phyloP scores from a whole-genome alignment of 768 basidiomycete genomes.

The Boletus rubropictus region DNA sequence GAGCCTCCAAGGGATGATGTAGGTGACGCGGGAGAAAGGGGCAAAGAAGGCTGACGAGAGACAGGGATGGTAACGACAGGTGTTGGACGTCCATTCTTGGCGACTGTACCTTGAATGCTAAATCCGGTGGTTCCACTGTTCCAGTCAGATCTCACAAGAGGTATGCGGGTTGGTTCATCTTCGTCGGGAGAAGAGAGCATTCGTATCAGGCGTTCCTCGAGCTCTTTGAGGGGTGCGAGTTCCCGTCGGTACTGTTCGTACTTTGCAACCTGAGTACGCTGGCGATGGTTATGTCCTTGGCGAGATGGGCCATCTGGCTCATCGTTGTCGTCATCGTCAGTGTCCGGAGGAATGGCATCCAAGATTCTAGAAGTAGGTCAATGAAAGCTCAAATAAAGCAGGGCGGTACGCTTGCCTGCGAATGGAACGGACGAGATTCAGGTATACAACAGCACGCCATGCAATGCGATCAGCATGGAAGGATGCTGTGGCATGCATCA shows the following conservation, averaged over 20 bases:
- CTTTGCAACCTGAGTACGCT: slow-evolving; percentile 46
- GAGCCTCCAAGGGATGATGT: slow-evolving; percentile 25
- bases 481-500: slow-evolving; percentile 69
- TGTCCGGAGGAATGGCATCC: slow-evolving; percentile 65
- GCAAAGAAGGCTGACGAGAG: slow-evolving; percentile 17
- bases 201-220: slow-evolving; percentile 65
- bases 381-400: background rate
- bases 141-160: slow-evolving; percentile 36
- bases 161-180: slow-evolving; percentile 55
- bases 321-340: slow-evolving; percentile 52
- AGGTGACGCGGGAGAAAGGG: slow-evolving; percentile 28
- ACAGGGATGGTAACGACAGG: slow-evolving; percentile 31
- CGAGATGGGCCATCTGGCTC: slow-evolving; percentile 50
- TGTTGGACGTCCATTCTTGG: slow-evolving; percentile 42
- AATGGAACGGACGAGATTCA: slow-evolving; percentile 80
- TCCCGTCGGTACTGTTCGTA: slow-evolving; percentile 57
- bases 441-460: slow-evolving; percentile 84
- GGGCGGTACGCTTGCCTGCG: slow-evolving; percentile 46
- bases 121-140: slow-evolving; percentile 25
- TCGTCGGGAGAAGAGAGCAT: slow-evolving; percentile 67
- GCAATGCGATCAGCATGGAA: slow-evolving; percentile 78
- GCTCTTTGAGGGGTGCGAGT: slow-evolving; percentile 61
- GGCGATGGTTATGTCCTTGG: slow-evolving; percentile 35
- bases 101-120: slow-evolving; percentile 12
- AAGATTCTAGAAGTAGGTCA: slow-evolving; percentile 47